Percentiles rank a stretch among this genome's conserved stretches.
Evolutionary conservation across 2,329 filamentous ascomycete genomes (phyloP).

Genomic region (Orbilia oligospora): DNA sequence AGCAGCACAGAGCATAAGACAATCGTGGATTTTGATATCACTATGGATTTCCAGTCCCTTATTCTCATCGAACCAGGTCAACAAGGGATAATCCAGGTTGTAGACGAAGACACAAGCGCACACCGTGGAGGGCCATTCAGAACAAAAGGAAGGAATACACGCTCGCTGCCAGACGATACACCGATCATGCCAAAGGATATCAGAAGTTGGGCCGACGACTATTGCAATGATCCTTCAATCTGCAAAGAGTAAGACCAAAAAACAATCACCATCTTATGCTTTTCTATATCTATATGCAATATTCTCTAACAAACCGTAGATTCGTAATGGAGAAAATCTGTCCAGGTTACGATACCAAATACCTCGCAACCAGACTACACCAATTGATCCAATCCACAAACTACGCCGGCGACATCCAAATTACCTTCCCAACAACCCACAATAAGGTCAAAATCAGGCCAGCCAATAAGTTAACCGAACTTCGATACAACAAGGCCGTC

Average conservation of each 20-base stretch:
- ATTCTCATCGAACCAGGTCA: conserved; percentile 69
- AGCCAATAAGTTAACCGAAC: conserved; percentile 74
- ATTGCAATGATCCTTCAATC: conserved; percentile 73
- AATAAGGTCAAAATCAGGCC: conserved; percentile 76
- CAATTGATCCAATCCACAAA: conserved; percentile 75
- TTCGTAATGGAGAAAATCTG: conserved; percentile 66
- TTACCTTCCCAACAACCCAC: conserved; percentile 75
- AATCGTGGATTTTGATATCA: conserved; percentile 74
- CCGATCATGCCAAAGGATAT: conserved; percentile 67
- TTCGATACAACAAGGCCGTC: conserved; percentile 77
- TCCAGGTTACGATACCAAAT: conserved; percentile 74
- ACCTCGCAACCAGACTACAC: conserved; percentile 71
- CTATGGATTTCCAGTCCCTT: conserved; percentile 74
- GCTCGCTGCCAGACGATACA: conserved; percentile 64
- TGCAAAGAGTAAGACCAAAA: conserved; percentile 70
- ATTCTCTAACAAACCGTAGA: conserved; percentile 44
- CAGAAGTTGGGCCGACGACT: conserved; percentile 78
- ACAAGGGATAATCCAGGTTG: conserved; percentile 71
- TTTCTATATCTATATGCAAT: neutral
- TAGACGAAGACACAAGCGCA: conserved; percentile 74
- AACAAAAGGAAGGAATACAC: conserved; percentile 68
- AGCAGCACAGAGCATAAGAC: conserved; percentile 70
- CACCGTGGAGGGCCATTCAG: conserved; percentile 76
- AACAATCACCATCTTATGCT: neutral
- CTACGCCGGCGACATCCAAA: conserved; percentile 75